These are phyloP conservation scores for Saitozyma sp. DNA, from an alignment of 768 basidiomycete genomes.

Conservation along the genomic window DNA sequence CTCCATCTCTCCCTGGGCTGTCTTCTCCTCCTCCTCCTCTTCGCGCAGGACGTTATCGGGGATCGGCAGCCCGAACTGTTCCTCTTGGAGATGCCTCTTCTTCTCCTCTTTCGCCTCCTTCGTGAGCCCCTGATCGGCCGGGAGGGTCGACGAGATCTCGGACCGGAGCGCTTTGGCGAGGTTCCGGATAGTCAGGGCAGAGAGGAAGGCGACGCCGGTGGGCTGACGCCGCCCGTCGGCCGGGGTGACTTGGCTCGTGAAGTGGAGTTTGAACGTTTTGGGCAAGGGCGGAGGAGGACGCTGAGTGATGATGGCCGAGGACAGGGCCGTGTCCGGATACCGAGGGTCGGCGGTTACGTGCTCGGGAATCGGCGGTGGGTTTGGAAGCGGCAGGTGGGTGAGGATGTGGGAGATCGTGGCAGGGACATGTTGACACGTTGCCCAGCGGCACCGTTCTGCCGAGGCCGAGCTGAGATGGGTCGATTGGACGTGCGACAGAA, in stretches of 20 bases:
- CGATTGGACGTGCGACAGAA: slow-evolving; percentile 58
- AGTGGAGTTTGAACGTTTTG: slow-evolving; percentile 60
- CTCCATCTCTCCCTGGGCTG: slow-evolving; percentile 9
- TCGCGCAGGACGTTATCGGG: slow-evolving; percentile 65
- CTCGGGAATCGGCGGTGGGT: slow-evolving; percentile 43
- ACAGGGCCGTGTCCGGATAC: slow-evolving; percentile 12
- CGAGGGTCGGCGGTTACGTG: slow-evolving; percentile 27
- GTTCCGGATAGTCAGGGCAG: slow-evolving; percentile 77
- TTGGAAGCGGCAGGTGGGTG: slow-evolving; percentile 64
- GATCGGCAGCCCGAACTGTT: slow-evolving; percentile 87
- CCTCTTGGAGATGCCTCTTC: slow-evolving; percentile 59
- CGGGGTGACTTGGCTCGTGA: slow-evolving; percentile 47
- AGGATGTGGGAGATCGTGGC: slow-evolving; percentile 61
- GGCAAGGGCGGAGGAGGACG: slow-evolving; percentile 74
- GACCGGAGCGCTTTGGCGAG: slow-evolving; percentile 70
- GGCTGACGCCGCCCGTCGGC: slow-evolving; percentile 69
- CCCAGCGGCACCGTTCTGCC: slow-evolving; percentile 64
- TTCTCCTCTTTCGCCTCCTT: slow-evolving; percentile 17
- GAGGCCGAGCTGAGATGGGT: slow-evolving; percentile 35
- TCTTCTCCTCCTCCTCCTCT: slow-evolving; percentile 64
- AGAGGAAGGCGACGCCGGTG: slow-evolving; percentile 59
- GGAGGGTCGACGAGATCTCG: slow-evolving; percentile 26
- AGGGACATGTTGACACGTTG: slow-evolving; percentile 61
- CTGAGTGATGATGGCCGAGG: slow-evolving; percentile 56
- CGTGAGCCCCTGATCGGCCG: slow-evolving; percentile 7